Base-by-base conservation (phyloP, 257 asterid genomes). In the Paraleonurus japonicus region DNA sequence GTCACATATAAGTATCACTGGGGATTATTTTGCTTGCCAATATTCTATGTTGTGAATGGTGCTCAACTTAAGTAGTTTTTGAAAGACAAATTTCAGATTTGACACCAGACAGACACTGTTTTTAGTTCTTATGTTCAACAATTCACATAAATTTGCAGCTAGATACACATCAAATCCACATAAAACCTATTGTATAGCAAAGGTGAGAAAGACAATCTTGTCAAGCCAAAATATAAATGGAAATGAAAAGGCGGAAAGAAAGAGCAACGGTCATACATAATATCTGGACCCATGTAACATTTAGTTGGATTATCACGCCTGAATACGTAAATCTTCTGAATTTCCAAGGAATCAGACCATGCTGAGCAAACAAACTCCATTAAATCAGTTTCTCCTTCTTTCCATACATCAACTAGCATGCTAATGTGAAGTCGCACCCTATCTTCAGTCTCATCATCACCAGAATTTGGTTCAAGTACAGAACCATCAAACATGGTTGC, bases 401-500 rank as follows among this genome's bases (percentile, higher is more conserved):
- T 87, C 81, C 85, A 79, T 58, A 87, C 71, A 80, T 87, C 89
- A 69, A 87, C 85, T 6, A 81, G 81, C 76, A 87, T 63, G 65
- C 85, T 84, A 41, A 81, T 77, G 74, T 84, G 89, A 75, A 82
- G 85, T 59, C 61, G 78, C 64, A 73, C 35, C 27, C 58, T 71
- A 60, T 80, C 85, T 61, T 69, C 75, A 24, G 61, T n/a, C 55
- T 26, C 76, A 27, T 61, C 79, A 30, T 73, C 89, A 22, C 73
- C 82, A 45, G 72, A 61, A 64, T 67, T 78, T 35, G 79, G 75
- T 3, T 55, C 61, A 15, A 57, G 12, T 13, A 65, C 45, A 37
- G 76, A 74, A 57, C 84, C 88, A 75, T 87, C 92, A 51, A 85
- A 82, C 92, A 87, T 85, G 33, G 88, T 82, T 16, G 85, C 90